Percentiles rank a stretch among this genome's conserved stretches.
Conservation (phyloP, 495 filamentous ascomycete genomes). For the Hypoxylon trugodes region DNA sequence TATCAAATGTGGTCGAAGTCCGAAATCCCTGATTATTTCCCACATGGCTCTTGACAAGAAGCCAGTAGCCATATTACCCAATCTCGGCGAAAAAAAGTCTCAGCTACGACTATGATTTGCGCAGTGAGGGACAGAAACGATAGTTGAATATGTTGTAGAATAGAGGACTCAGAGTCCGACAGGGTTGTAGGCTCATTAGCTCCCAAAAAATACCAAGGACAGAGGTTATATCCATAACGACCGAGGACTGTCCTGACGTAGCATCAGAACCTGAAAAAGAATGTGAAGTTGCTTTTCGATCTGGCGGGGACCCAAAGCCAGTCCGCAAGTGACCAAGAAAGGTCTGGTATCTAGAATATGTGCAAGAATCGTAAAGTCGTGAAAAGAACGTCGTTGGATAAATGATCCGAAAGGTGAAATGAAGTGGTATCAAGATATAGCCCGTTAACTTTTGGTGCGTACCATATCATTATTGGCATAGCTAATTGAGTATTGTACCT, state of each 20-base stretch:
- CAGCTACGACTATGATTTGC: slow-evolving; percentile 9
- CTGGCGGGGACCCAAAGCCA: slow-evolving; percentile 31
- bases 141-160: slow-evolving; percentile 1
- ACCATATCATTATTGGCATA: slow-evolving; percentile 17
- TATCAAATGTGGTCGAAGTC: slow-evolving; percentile 27
- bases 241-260: slow-evolving; percentile 9
- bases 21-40: slow-evolving; percentile 32
- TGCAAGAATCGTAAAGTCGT: slow-evolving; percentile 41
- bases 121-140: slow-evolving; percentile 1
- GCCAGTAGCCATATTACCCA: slow-evolving; percentile 14
- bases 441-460: neutral
- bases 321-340: slow-evolving; percentile 29
- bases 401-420: slow-evolving; percentile 3
- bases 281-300: slow-evolving; percentile 24
- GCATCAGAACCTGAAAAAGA: slow-evolving; percentile 19
- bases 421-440: slow-evolving; percentile 20
- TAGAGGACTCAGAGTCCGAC: slow-evolving; percentile 6
- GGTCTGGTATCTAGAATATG: slow-evolving; percentile 41
- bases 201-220: neutral
- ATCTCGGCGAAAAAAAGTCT: slow-evolving; percentile 6
- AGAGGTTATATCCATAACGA: slow-evolving; percentile 29
- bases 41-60: slow-evolving; percentile 17
- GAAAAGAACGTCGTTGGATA: slow-evolving; percentile 26
- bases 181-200: neutral
- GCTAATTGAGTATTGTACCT: slow-evolving; percentile 12